Percentiles rank a stretch among this genome's conserved stretches.
Evolutionary conservation across 176 grass and related monocot genomes (phyloP).

Genomic region (Sorghum bicolor): Sorghum_bicolor_NCBIv3 NC_012873.2:7127501-7128000

Average conservation of each 20-base stretch:
- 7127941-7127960: slow-evolving; percentile 64
- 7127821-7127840: slow-evolving; percentile 91
- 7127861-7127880: slow-evolving; percentile 69
- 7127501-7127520: not conserved
- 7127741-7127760: slow-evolving; percentile 66
- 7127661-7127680: slow-evolving; percentile 73
- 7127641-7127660: slow-evolving; percentile 54
- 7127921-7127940: slow-evolving; percentile 44
- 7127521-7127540: not conserved
- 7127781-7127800: slow-evolving; percentile 64
- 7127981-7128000: slow-evolving; percentile 56
- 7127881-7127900: slow-evolving; percentile 70
- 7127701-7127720: slow-evolving; percentile 85
- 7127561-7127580: slow-evolving; percentile 7
- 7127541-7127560: slow-evolving; percentile 5
- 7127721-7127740: slow-evolving; percentile 67
- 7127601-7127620: not conserved
- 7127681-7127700: slow-evolving; percentile 73
- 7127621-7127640: slow-evolving; percentile 45
- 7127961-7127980: slow-evolving; percentile 50
- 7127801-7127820: slow-evolving; percentile 73
- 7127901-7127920: slow-evolving; percentile 43
- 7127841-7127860: slow-evolving; percentile 63
- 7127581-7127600: slow-evolving; percentile 2
- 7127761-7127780: slow-evolving; percentile 75